Conservation (phyloP, 2,329 filamentous ascomycete genomes). For the Monosporascus sp. region DNA sequence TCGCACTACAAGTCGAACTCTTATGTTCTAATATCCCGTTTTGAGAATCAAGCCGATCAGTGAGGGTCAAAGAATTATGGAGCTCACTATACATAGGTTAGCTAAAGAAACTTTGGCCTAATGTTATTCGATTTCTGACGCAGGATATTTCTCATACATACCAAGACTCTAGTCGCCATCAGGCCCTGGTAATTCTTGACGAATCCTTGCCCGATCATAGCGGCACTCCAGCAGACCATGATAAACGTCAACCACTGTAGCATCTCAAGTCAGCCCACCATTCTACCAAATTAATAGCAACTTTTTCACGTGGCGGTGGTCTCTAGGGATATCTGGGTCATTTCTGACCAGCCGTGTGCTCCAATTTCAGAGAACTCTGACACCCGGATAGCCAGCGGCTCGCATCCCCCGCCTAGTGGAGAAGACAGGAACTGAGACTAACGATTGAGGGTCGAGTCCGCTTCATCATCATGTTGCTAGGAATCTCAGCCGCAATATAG, state of each 20-base stretch:
- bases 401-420: too few relatives aligned
- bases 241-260: slow-evolving; percentile 54
- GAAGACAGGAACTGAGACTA: too few relatives aligned
- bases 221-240: slow-evolving; percentile 43
- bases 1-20: too few relatives aligned
- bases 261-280: neutral
- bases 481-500: slow-evolving; percentile 54
- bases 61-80: too few relatives aligned
- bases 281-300: slow-evolving; percentile 44
- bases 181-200: slow-evolving; percentile 19
- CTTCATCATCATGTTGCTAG: slow-evolving; percentile 60
- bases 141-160: too few relatives aligned
- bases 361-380: too few relatives aligned
- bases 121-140: too few relatives aligned
- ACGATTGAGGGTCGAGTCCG: slow-evolving; percentile 49
- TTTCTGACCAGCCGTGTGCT: too few relatives aligned
- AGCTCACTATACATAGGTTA: too few relatives aligned
- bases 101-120: too few relatives aligned
- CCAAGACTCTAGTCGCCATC: slow-evolving; percentile 34
- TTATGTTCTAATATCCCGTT: too few relatives aligned
- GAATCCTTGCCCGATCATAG: slow-evolving; percentile 17
- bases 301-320: slow-evolving; percentile 54
- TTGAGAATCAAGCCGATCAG: slow-evolving; percentile 13
- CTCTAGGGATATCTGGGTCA: slow-evolving; percentile 35
- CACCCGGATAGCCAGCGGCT: too few relatives aligned